Conservation (phyloP, 495 filamentous ascomycete species). For the Penicillium taxi region DNA sequence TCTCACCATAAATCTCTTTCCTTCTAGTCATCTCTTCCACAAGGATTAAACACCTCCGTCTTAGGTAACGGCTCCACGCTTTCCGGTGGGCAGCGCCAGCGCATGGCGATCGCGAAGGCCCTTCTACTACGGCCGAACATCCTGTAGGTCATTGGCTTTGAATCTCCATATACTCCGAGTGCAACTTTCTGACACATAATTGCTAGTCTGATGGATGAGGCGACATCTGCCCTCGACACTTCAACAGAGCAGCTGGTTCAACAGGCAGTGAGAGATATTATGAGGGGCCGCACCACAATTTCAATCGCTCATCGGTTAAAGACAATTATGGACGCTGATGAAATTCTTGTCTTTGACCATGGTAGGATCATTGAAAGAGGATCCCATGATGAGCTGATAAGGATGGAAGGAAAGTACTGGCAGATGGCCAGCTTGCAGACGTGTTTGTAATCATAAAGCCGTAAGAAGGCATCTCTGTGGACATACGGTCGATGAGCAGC, state of each 20-base stretch:
- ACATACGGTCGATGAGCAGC: too few relatives aligned
- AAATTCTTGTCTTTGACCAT: conserved; percentile 3
- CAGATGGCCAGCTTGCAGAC: conserved; percentile 3
- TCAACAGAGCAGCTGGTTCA: conserved; percentile 2
- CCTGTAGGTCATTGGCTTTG: too few relatives aligned
- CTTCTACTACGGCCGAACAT: conserved; percentile 59
- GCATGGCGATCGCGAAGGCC: conserved; percentile 65
- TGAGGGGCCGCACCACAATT: conserved; percentile 1
- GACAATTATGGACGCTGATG: conserved; percentile 2
- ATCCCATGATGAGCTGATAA: conserved; percentile 2
- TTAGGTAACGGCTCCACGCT: conserved; percentile 66
- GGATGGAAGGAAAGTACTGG: background rate
- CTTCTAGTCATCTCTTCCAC: conserved; percentile 9
- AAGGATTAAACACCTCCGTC: conserved; percentile 63
- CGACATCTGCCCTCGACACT: conserved; percentile 1
- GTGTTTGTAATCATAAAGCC: too few relatives aligned
- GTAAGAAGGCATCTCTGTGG: too few relatives aligned
- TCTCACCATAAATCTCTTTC: conserved; percentile 15
- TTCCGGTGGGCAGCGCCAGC: conserved; percentile 74
- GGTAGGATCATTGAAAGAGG: conserved; percentile 1
- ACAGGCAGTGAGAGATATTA: background rate
- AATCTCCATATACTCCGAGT: too few relatives aligned
- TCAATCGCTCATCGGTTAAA: conserved; percentile 2
- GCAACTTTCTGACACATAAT: too few relatives aligned
- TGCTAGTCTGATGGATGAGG: conserved; percentile 4